Evolutionary conservation across 768 basidiomycete species (phyloP).

Genomic region (Cantharellus cinnabarinus): DNA sequence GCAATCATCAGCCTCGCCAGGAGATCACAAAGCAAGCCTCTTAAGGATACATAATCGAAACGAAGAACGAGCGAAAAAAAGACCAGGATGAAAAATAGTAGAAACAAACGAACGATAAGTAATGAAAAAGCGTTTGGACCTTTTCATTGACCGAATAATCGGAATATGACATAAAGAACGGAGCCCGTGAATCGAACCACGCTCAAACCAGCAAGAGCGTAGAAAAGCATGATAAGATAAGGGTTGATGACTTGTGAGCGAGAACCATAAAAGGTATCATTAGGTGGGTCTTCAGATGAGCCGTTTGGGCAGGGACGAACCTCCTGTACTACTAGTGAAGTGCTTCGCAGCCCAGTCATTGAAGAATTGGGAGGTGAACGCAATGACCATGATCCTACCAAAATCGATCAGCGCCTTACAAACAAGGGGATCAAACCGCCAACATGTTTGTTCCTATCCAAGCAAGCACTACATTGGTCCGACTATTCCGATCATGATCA

Average conservation of each 20-base stretch:
- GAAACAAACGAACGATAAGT: too few relatives aligned
- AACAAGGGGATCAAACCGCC: background rate
- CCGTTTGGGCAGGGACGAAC: background rate
- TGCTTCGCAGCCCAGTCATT: constrained; percentile 46
- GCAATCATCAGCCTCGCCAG: too few relatives aligned
- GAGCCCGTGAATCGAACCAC: constrained; percentile 68
- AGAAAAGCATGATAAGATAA: constrained; percentile 74
- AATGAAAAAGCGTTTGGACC: too few relatives aligned
- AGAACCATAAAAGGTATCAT: constrained; percentile 1
- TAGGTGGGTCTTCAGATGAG: background rate
- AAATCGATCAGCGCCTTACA: background rate
- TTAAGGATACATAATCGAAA: too few relatives aligned
- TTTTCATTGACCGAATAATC: constrained; percentile 30
- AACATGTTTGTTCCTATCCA: constrained; percentile 76
- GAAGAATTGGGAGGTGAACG: constrained; percentile 60
- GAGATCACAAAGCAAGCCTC: too few relatives aligned
- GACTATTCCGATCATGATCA: constrained; percentile 66
- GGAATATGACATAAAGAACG: constrained; percentile 54
- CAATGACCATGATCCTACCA: constrained; percentile 20
- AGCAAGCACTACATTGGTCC: constrained; percentile 66
- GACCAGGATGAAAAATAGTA: too few relatives aligned
- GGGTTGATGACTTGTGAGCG: constrained; percentile 36
- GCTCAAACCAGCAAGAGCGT: constrained; percentile 50
- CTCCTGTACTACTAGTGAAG: constrained; percentile 21
- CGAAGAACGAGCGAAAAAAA: too few relatives aligned